These are phyloP conservation scores for Otatea glauca DNA, from an alignment of 176 grass and related monocot species.

Conservation along the genomic window DNA sequence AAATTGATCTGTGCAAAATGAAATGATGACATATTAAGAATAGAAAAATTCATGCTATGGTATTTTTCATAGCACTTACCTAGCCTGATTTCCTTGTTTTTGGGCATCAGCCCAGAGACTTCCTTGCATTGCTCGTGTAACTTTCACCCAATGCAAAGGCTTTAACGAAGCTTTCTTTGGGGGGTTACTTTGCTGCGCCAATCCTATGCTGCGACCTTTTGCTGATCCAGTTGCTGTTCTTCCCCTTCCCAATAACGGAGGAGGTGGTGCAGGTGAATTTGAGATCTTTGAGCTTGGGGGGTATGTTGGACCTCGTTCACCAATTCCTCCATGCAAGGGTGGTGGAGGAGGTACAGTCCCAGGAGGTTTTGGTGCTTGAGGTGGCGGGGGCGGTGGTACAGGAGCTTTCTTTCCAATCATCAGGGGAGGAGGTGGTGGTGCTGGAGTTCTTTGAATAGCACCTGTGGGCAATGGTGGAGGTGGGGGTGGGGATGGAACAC, in stretches of 20 bases:
- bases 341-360: slow-evolving; percentile 53
- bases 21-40: slow-evolving; percentile 24
- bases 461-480: slow-evolving; percentile 44
- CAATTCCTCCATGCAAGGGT: slow-evolving; percentile 19
- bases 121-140: slow-evolving; percentile 91
- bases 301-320: slow-evolving; percentile 33
- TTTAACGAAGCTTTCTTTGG: slow-evolving; percentile 89
- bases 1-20: slow-evolving; percentile 29
- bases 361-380: slow-evolving; percentile 57
- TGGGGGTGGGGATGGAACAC: slow-evolving; percentile 40
- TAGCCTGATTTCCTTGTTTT: slow-evolving; percentile 80
- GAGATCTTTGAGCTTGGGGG: slow-evolving; percentile 65
- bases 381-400: slow-evolving; percentile 58
- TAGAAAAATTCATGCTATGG: slow-evolving; percentile 14
- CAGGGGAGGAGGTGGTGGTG: slow-evolving; percentile 61
- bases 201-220: slow-evolving; percentile 73
- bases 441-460: slow-evolving; percentile 43
- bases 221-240: slow-evolving; percentile 52
- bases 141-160: slow-evolving; percentile 98
- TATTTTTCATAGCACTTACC: slow-evolving; percentile 56
- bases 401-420: slow-evolving; percentile 54
- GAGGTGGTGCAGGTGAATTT: slow-evolving; percentile 64
- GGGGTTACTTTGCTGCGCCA: slow-evolving; percentile 58
- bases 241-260: slow-evolving; percentile 62
- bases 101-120: slow-evolving; percentile 99